Percentiles rank a stretch among this genome's conserved stretches.
phyloP scores from a whole-genome alignment of 345 rosid species.

The Lenwebbia sp. region DNA sequence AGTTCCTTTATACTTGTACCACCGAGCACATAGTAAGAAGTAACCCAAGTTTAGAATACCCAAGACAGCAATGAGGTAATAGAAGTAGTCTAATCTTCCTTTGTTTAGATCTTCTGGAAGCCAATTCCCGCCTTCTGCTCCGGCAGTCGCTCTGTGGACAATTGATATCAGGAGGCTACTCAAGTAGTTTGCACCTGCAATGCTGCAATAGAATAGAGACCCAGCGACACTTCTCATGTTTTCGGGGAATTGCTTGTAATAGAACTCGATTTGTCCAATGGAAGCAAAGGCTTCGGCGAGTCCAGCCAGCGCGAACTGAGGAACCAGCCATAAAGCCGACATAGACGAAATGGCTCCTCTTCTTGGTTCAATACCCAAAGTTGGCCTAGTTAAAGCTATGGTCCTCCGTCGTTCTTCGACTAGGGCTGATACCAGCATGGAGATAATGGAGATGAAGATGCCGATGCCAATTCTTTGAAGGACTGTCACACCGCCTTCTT shows the following conservation, averaged over 20 bases:
- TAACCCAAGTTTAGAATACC: constrained; percentile 21
- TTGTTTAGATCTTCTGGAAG: constrained; percentile 42
- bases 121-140: constrained; percentile 27
- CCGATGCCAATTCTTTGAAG: constrained; percentile 42
- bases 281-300: constrained; percentile 29
- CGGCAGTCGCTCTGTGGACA: constrained; percentile 21
- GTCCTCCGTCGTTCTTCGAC: constrained; percentile 26
- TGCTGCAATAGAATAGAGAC: constrained; percentile 26
- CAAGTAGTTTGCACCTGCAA: constrained; percentile 27
- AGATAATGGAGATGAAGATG: constrained; percentile 6
- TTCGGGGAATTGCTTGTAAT: constrained; percentile 53
- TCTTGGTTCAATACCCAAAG: constrained; percentile 26
- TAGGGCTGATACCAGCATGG: constrained; percentile 23
- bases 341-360: constrained; percentile 38
- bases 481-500: constrained; percentile 34
- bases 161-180: constrained; percentile 26
- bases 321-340: constrained; percentile 31
- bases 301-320: constrained; percentile 36
- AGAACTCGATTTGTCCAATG: constrained; percentile 33
- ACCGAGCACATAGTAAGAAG: constrained; percentile 23
- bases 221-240: constrained; percentile 53
- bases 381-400: constrained; percentile 28
- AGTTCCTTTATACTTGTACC: constrained; percentile 29
- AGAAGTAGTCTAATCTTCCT: constrained; percentile 35
- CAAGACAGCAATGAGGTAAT: constrained; percentile 28